These are phyloP conservation scores for Marsdenia floribunda DNA, from an alignment of 257 asterid genomes.

Conservation along the genomic window DNA sequence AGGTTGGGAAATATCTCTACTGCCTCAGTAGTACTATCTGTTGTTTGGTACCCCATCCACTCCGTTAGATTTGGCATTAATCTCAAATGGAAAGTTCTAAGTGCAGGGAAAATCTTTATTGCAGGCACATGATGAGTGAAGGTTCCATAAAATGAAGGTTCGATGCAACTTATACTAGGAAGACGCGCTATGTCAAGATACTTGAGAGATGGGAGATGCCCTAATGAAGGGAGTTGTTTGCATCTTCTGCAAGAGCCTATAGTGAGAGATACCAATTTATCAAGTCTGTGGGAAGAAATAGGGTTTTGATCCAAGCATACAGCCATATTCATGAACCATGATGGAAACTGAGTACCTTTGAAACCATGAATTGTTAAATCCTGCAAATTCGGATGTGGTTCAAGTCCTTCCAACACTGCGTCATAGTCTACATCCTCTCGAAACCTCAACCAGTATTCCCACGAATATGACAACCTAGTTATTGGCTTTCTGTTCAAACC, in stretches of 20 bases:
- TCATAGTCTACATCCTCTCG: not conserved
- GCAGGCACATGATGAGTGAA: not conserved
- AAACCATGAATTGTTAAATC: not conserved
- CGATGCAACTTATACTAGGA: conserved; percentile 15
- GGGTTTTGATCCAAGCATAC: not conserved
- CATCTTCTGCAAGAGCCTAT: conserved; percentile 6
- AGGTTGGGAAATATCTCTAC: conserved; percentile 1
- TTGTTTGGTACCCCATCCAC: conserved; percentile 13
- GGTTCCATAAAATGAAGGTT: conserved; percentile 6
- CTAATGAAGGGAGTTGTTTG: conserved; percentile 12
- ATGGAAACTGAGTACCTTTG: conserved; percentile 15
- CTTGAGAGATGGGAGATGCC: conserved; percentile 21
- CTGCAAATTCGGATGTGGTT: conserved; percentile 22
- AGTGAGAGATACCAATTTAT: conserved; percentile 10
- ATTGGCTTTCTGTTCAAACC: conserved; percentile 15
- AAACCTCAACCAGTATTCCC: not conserved
- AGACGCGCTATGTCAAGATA: not conserved
- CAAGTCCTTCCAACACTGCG: conserved; percentile 30
- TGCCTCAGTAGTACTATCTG: not conserved
- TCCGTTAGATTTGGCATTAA: not conserved
- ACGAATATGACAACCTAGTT: conserved; percentile 20
- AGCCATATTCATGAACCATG: conserved; percentile 20
- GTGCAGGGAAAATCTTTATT: conserved; percentile 7
- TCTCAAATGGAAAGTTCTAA: not conserved
- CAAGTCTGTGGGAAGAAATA: not conserved